Base-by-base conservation (phyloP, 208 protist genomes). In the Wallacemonas collosoma region DNA sequence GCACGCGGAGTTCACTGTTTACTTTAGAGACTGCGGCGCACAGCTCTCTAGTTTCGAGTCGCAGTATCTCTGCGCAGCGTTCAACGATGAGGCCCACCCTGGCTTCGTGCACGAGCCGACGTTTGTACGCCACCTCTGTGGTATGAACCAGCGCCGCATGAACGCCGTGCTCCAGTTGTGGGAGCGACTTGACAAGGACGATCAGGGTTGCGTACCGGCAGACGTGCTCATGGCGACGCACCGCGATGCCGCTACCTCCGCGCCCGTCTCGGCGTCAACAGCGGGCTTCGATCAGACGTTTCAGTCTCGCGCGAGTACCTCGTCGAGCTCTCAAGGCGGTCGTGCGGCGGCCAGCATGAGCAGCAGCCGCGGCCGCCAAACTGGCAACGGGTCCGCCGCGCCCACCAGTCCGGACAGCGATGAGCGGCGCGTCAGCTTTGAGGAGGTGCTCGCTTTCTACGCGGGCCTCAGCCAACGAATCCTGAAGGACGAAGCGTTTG, bases 41-140 rank as follows among this genome's bases (percentile, higher is more conserved):
- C 47, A 72, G 53, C 75, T 94, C 4, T 73, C 76, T 2, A 60
- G 56, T 2, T 85, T 81, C 15, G 92, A 97, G 68, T 54, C 71
- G 9, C 54, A 70, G 12, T 95, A 97, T 68, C 68, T 97, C 2
- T 94, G 88, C 70, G 50, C 53, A 35, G 78, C 89, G 68, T 97
- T 97, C 63, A 82, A 88, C 55, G 85, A 93, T 71, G 78, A 83
- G 36, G 73, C 71, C 26, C 51, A 73, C 12, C 67, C 73, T 39
- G 87, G 83, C 17, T 80, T 73, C 71, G 92, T 97, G 51, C 79
- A 76, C 45, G 76, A 72, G 40, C 47, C 54, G 2, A 86, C 79
- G 26, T 97, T 95, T 70, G 76, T 83, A 38, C 88, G 92, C 3
- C 92, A 97, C 82, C 80, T 97, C 53, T 85, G 77, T 6, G 88